phyloP scores from a whole-genome alignment of 306 rosid genomes.

The Sindora glabra region DNA sequence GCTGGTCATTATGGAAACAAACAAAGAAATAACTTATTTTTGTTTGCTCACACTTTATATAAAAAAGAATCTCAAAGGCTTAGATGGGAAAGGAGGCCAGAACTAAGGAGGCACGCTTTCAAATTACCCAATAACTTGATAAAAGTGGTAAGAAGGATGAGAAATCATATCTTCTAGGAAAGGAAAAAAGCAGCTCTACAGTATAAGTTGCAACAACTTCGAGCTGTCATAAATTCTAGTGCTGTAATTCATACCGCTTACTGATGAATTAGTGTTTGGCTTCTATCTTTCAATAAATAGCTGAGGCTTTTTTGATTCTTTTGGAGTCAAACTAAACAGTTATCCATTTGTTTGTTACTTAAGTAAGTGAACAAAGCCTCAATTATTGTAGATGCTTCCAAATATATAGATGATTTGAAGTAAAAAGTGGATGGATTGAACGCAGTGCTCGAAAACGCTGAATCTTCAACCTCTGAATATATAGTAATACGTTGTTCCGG shows the following conservation, averaged over 20 bases:
- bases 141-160: slow-evolving; percentile 12
- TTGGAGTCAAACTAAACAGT: neutral
- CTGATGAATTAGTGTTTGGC: no score
- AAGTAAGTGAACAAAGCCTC: no score
- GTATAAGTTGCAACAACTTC: slow-evolving; percentile 40
- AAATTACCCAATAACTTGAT: neutral
- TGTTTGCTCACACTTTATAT: slow-evolving; percentile 13
- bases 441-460: slow-evolving; percentile 38
- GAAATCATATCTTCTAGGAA: slow-evolving; percentile 42
- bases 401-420: slow-evolving; percentile 63
- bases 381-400: slow-evolving; percentile 67
- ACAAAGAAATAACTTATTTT: slow-evolving; percentile 16
- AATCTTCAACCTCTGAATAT: slow-evolving; percentile 22
- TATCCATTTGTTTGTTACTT: no score
- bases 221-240: slow-evolving; percentile 58
- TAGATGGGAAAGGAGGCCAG: no score
- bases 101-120: neutral
- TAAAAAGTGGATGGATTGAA: slow-evolving; percentile 46
- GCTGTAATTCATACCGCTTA: slow-evolving; percentile 36
- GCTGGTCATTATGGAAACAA: slow-evolving; percentile 23
- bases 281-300: neutral
- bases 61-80: slow-evolving; percentile 2
- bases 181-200: slow-evolving; percentile 35
- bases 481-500: neutral
- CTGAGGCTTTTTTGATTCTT: neutral